Conservation (phyloP, 129 eudicot species). For the Ambrosia artemisiifolia region DNA sequence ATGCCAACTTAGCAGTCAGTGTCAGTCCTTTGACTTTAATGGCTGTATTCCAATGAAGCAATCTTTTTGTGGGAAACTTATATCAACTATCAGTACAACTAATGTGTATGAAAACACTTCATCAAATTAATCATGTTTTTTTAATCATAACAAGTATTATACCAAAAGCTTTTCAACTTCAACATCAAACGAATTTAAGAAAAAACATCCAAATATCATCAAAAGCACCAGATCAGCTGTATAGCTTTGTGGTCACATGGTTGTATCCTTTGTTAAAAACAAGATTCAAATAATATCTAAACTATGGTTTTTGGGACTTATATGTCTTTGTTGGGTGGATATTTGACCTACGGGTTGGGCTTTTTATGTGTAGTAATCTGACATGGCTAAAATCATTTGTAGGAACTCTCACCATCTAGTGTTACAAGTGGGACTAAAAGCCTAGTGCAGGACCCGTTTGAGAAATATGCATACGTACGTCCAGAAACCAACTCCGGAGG, state of each 20-base stretch:
- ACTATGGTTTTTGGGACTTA: not conserved
- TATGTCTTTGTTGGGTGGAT: not conserved
- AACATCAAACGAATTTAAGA: not conserved
- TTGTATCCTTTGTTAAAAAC: not conserved
- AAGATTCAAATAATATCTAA: not conserved
- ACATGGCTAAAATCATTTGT: conserved; percentile 9
- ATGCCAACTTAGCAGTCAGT: not conserved
- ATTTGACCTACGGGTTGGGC: not conserved
- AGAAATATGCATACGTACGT: conserved; percentile 52
- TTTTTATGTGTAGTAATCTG: not conserved
- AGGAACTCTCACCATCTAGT: conserved; percentile 42
- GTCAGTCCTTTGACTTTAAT: not conserved
- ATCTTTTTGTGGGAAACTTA: not conserved
- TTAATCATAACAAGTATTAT: not conserved
- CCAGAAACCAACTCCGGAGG: conserved; percentile 51
- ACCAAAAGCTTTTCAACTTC: not conserved
- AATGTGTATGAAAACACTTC: not conserved
- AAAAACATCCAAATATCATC: not conserved
- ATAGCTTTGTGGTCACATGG: not conserved
- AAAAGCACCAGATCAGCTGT: not conserved
- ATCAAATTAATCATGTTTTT: not conserved
- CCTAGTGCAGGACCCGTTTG: conserved; percentile 30
- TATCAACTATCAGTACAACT: not conserved
- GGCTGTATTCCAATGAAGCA: not conserved
- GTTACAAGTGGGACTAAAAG: conserved; percentile 27